A percentile compares a stretch with the other conserved stretches of the same genome.
Evolutionary conservation across 1,139 yeast species (phyloP).

Genomic region (Nakaseomyces bracarensis): DNA sequence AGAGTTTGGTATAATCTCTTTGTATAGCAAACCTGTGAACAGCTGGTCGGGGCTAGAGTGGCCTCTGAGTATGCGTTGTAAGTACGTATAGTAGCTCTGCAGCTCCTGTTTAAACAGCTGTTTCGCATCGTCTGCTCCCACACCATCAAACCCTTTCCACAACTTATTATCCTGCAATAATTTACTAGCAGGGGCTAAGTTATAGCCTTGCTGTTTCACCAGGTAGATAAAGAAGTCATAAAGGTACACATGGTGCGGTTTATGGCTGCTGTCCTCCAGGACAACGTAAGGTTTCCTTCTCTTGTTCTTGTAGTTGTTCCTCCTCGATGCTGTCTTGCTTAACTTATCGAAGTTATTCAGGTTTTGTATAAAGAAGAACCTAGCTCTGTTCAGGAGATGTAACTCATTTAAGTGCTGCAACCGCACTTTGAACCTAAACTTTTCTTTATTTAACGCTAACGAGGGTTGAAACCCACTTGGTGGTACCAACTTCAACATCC

Average conservation of each 20-base stretch:
- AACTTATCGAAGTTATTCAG: conserved; percentile 49
- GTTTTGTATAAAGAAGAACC: conserved; percentile 53
- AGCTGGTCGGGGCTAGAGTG: background rate
- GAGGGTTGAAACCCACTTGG: conserved; percentile 50
- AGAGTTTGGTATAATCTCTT: conserved; percentile 8
- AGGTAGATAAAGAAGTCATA: conserved; percentile 51
- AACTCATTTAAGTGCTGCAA: conserved; percentile 57
- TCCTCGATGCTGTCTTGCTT: conserved; percentile 21
- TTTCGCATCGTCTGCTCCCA: conserved; percentile 4
- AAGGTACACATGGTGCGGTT: conserved; percentile 35
- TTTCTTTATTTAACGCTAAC: conserved; percentile 43
- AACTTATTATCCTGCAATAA: background rate
- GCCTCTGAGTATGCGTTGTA: background rate
- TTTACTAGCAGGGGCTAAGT: background rate
- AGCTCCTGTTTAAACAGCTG: background rate
- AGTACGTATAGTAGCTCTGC: background rate
- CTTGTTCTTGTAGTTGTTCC: too few relatives aligned
- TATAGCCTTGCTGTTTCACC: conserved; percentile 15
- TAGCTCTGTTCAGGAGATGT: conserved; percentile 52
- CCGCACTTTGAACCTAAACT: conserved; percentile 56
- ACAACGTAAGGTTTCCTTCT: background rate
- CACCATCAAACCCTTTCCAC: background rate
- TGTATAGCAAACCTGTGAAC: conserved; percentile 3
- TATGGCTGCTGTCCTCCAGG: background rate
- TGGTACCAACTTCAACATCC: conserved; percentile 59